Base-by-base conservation (phyloP, 768 basidiomycete genomes). In the Leccinum obscurum region DNA sequence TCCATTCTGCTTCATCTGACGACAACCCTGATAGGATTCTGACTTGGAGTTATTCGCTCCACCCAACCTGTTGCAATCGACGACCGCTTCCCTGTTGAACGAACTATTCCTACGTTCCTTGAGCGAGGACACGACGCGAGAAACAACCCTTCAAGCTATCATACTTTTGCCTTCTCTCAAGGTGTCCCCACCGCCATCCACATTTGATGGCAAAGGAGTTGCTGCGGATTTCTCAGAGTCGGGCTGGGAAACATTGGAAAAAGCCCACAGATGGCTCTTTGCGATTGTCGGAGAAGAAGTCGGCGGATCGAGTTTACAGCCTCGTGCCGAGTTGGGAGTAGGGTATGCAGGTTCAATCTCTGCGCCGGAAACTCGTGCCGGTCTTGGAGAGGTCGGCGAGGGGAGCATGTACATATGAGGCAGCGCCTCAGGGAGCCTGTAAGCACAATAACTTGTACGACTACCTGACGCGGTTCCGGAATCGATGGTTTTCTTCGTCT, bases 1-100 rank as follows among this genome's bases (percentile, higher is more conserved):
- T 6, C 11, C 11, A 34, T 53, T 51, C 1, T 5, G 3, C 9
- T 48, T 22, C 4, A 37, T 15, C 52, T 67, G 56, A 70, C 24
- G 6, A 3, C 14, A 10, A 1, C 24, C 24, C 26, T 32, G 22
- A 26, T 30, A 83, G 81, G 69, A 71, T 58, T 61, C 68, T 3
- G 65, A 71, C 20, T 72, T 77, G 0, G 64, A 78, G 54, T 69
- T 68, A 1, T 85, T 85, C 56, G 66, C 77, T 3, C 81, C 85
- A 3, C 86, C 86, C 15, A 87, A 87, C 62, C 75, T 88, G 35
- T 67, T 86, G 50, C 81, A 80, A 61, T 78, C 80, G 6, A 80
- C 83, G 1, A 80, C 84, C 0, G 84, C 86, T 5, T 77, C 85
- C 2, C 76, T 87, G 60, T 68, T 87, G 57, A 74, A 64, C 24